Conservation (phyloP, 768 basidiomycete species). For the Naganishia onofrii region DNA sequence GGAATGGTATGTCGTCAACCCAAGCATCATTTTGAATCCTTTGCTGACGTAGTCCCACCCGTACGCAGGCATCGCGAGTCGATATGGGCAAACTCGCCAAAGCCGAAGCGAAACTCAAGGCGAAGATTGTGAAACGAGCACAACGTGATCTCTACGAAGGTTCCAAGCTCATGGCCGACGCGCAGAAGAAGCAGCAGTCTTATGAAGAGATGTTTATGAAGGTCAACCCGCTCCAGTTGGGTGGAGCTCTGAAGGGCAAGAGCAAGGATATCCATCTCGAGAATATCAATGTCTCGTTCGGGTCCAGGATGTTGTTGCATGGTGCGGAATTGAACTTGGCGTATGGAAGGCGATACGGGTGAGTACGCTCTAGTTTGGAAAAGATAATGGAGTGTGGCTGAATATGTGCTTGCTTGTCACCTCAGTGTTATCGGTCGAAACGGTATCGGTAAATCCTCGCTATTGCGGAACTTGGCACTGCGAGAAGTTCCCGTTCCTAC, state of each 20-base stretch:
- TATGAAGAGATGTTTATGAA: constrained; percentile 99
- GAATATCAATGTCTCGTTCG: constrained; percentile 94
- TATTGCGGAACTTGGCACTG: constrained; percentile 89
- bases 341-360: constrained; percentile 49
- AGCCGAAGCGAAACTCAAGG: constrained; percentile 89
- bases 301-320: constrained; percentile 83
- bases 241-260: constrained; percentile 78
- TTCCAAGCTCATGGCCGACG: constrained; percentile 80
- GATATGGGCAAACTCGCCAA: constrained; percentile 59
- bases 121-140: constrained; percentile 95
- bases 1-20: constrained; percentile 37
- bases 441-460: constrained; percentile 92
- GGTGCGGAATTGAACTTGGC: constrained; percentile 51
- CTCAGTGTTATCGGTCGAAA: constrained; percentile 51
- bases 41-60: neutral
- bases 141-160: constrained; percentile 90
- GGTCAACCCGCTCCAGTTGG: constrained; percentile 84
- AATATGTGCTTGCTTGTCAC: too few species aligned
- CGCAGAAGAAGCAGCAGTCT: constrained; percentile 91
- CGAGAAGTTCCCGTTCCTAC: constrained; percentile 89
- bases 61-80: constrained; percentile 48
- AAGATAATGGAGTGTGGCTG: neutral
- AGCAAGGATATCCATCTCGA: constrained; percentile 95
- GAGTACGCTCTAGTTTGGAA: constrained; percentile 16
- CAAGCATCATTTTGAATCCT: neutral